Base-by-base conservation (phyloP, 2,329 filamentous ascomycete species). In the Lojkania enalia region DNA sequence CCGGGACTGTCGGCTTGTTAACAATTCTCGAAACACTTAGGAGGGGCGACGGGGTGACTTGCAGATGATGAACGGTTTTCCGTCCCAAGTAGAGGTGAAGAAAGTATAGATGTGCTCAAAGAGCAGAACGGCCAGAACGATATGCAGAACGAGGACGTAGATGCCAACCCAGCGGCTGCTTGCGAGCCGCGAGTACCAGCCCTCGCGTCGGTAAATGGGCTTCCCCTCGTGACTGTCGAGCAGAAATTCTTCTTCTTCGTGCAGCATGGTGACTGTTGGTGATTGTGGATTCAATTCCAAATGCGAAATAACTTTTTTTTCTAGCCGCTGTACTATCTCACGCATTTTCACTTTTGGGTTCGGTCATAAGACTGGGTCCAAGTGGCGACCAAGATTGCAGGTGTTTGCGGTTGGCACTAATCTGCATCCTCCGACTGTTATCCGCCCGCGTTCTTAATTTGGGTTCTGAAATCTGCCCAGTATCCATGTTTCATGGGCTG, bases 241-340 rank as follows among this genome's bases (percentile, higher is more conserved):
- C 3, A 42, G 20, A 13, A 14, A 25, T 25, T 42, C 32, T 29
- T 42, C 32, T 23, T 42, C 40, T 27, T 42, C 31, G 15, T 35
- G n/a, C n/a, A 27, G 23, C 39, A 42, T 42, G 23, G 23, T 27
- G 23, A n/a, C 23, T 7, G 23, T 27, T 27, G 7, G 23, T 27
- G 23, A 27, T 9, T n/a, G n/a, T n/a, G n/a, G n/a, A n/a, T n/a
- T n/a, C n/a, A n/a, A n/a, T n/a, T n/a, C n/a, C n/a, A n/a, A n/a
- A n/a, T n/a, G n/a, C n/a, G n/a, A n/a, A n/a, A n/a, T n/a, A n/a
- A n/a, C n/a, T n/a, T n/a, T n/a, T n/a, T n/a, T n/a, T n/a, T n/a
- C n/a, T n/a, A n/a, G n/a, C n/a, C n/a, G n/a, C n/a, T n/a, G n/a
- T n/a, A n/a, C n/a, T n/a, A n/a, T n/a, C n/a, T n/a, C n/a, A n/a